Conservation (phyloP, 2,329 filamentous ascomycete species). For the Cytospora piceae region DNA sequence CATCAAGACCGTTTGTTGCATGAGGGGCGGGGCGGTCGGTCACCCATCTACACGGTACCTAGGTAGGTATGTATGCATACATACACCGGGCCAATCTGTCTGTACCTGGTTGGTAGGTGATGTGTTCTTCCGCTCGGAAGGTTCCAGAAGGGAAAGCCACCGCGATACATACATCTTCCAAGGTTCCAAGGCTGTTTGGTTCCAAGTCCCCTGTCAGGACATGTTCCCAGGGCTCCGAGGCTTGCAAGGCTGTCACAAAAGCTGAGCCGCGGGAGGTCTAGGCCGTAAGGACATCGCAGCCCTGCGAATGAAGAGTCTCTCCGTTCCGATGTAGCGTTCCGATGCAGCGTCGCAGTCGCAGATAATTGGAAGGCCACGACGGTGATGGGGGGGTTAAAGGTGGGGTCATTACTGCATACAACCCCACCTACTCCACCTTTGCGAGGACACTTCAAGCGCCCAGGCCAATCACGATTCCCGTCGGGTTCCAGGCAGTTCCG, state of each 20-base stretch:
- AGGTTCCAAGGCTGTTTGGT: too few relatives aligned
- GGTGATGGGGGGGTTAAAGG: neutral
- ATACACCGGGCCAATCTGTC: too few relatives aligned
- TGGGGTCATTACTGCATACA: conserved; percentile 1
- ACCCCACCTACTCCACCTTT: neutral
- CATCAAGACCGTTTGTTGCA: neutral
- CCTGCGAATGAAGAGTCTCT: neutral
- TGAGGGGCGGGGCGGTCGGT: neutral
- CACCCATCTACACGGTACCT: neutral
- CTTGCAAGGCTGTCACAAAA: neutral
- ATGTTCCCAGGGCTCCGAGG: too few relatives aligned
- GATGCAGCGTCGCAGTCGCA: neutral
- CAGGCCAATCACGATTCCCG: neutral
- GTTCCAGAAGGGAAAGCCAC: neutral
- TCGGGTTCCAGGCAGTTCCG: neutral
- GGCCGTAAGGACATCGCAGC: neutral
- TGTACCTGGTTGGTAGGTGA: neutral
- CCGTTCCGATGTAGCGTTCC: neutral
- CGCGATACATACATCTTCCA: too few relatives aligned
- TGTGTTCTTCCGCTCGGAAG: neutral
- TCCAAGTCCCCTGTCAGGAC: too few relatives aligned
- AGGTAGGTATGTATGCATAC: neutral
- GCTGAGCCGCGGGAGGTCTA: neutral
- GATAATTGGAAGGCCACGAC: neutral
- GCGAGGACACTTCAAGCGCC: neutral